phyloP scores from a whole-genome alignment of 2,329 filamentous ascomycete species.

The Phyllosticta citrichinensis region DNA sequence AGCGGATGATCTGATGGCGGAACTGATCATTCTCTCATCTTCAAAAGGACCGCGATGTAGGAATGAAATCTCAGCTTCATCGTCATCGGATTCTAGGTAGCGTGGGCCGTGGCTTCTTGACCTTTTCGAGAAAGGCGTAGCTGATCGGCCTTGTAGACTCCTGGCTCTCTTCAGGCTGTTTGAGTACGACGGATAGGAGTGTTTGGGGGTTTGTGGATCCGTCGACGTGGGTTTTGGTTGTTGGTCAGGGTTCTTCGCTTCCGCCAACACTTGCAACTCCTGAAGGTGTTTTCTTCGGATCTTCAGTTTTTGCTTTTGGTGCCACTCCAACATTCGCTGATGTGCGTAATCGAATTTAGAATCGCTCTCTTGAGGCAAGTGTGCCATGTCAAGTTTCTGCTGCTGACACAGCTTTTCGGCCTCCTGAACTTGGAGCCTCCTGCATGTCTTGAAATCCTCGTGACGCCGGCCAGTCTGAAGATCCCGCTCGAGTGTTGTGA shows the following conservation, averaged over 20 bases:
- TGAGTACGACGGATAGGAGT: background rate
- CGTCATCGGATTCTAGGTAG: no score
- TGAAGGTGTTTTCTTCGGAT: background rate
- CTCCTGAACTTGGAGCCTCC: background rate
- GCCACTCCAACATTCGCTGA: background rate
- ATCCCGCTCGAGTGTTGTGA: background rate
- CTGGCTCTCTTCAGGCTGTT: background rate
- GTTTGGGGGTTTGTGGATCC: no score
- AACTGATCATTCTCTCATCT: background rate
- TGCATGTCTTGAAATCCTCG: background rate
- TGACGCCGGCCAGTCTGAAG: background rate
- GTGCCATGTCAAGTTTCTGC: background rate
- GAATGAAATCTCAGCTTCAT: background rate
- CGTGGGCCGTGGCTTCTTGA: background rate
- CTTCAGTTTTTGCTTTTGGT: background rate
- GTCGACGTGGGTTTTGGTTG: no score
- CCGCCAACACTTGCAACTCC: background rate
- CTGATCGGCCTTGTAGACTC: background rate
- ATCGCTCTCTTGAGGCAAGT: background rate
- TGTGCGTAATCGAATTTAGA: background rate
- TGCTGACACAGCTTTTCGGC: background rate
- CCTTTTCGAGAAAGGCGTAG: background rate
- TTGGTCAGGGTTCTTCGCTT: background rate
- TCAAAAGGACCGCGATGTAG: background rate
- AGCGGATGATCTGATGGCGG: background rate